These are phyloP conservation scores for Fusarium succisae DNA, from an alignment of 2,329 filamentous ascomycete species.

Conservation along the genomic window DNA sequence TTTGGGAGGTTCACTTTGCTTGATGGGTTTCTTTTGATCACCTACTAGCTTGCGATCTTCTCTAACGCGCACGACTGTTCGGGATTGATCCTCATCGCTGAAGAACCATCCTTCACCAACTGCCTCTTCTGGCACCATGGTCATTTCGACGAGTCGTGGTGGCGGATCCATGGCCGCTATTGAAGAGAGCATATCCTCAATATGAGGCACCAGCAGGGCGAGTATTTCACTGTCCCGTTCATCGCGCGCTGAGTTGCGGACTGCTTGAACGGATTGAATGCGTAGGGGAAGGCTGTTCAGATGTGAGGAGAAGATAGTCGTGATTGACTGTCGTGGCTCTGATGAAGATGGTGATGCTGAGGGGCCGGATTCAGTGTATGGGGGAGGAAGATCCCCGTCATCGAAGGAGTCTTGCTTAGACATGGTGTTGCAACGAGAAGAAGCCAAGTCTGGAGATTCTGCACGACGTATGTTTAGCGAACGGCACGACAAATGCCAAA, in stretches of 20 bases:
- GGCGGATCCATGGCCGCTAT: constrained; percentile 47
- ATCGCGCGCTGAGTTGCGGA: constrained; percentile 47
- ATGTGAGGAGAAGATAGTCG: constrained; percentile 48
- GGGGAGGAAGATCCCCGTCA: constrained; percentile 39
- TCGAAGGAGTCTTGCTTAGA: constrained; percentile 23
- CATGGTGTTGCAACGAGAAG: constrained; percentile 12
- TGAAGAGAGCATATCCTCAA: constrained; percentile 54
- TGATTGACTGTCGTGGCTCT: constrained; percentile 17
- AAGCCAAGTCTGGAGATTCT: background rate
- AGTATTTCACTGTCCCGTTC: constrained; percentile 52
- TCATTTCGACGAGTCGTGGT: constrained; percentile 53
- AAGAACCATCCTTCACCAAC: constrained; percentile 51
- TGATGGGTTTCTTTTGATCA: constrained; percentile 5
- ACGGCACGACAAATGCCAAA: background rate
- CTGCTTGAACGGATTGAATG: constrained; percentile 49
- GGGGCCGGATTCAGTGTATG: constrained; percentile 34
- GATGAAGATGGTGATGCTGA: background rate
- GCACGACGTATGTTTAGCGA: background rate
- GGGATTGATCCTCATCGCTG: constrained; percentile 46
- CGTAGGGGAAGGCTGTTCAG: constrained; percentile 49
- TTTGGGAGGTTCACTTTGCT: background rate
- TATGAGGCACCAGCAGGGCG: constrained; percentile 51
- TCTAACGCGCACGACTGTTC: constrained; percentile 46
- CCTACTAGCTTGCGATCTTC: constrained; percentile 23
- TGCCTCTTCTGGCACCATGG: constrained; percentile 55